Percentiles rank a stretch among this genome's conserved stretches.
These are phyloP conservation scores for Takashimella tepidaria DNA, from an alignment of 1,284 basidiomycete species.

Conservation along the genomic window DNA sequence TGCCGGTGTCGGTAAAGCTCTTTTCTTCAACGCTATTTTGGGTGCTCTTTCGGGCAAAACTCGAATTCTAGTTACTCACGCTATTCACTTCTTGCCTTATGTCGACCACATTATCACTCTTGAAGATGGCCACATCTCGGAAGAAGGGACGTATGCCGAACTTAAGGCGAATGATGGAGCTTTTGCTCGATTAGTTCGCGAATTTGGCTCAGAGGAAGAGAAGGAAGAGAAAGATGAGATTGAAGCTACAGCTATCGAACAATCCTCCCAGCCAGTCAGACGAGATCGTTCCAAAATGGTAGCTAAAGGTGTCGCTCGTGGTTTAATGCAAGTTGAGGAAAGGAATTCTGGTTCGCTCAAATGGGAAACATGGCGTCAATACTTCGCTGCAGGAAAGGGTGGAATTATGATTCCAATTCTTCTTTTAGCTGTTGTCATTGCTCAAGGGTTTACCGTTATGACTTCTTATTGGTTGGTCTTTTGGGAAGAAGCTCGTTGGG, in stretches of 20 bases:
- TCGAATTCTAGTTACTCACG: conserved; percentile 60
- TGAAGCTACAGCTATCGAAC: conserved; percentile 45
- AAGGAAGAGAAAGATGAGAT: conserved; percentile 45
- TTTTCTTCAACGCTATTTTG: conserved; percentile 78
- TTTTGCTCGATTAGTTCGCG: conserved; percentile 66
- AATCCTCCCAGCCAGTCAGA: conserved; percentile 39
- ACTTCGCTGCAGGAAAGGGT: conserved; percentile 52
- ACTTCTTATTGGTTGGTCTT: conserved; percentile 58
- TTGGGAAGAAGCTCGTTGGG: conserved; percentile 60
- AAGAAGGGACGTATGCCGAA: conserved; percentile 68
- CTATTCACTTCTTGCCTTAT: conserved; percentile 49
- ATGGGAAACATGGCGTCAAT: conserved; percentile 43
- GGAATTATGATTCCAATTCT: conserved; percentile 51
- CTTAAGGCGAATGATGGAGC: conserved; percentile 61
- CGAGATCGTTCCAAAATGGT: conserved; percentile 39
- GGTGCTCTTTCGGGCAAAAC: conserved; percentile 63
- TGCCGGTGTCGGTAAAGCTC: conserved; percentile 76
- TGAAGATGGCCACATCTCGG: conserved; percentile 66
- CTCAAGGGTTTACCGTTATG: conserved; percentile 44
- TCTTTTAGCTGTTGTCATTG: conserved; percentile 39
- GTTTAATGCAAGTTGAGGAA: conserved; percentile 51
- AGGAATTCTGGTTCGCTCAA: conserved; percentile 43
- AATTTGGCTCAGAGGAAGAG: conserved; percentile 58
- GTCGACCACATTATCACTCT: conserved; percentile 50
- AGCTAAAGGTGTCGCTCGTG: conserved; percentile 36